phyloP scores from a whole-genome alignment of 2,329 filamentous ascomycete genomes.

The Cephalotrichum gorgonifer region DNA sequence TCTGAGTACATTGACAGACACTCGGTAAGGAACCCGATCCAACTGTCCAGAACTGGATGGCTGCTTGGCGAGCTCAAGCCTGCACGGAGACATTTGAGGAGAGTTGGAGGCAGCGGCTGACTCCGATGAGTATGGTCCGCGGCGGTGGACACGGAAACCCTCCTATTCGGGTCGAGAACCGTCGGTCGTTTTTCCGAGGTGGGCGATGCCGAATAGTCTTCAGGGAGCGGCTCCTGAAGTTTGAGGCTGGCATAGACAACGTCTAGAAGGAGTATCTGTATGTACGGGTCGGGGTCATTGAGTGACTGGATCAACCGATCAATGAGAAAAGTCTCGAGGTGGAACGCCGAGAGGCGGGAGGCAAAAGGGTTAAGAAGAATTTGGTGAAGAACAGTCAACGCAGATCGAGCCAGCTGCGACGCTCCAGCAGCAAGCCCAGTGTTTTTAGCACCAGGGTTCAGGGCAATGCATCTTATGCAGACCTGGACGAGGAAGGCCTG shows the following conservation, averaged over 20 bases:
- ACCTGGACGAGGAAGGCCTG: slow-evolving; percentile 59
- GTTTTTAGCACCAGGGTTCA: slow-evolving; percentile 23
- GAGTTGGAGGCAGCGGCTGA: slow-evolving; percentile 35
- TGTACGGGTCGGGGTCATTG: slow-evolving; percentile 50
- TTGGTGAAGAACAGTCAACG: slow-evolving; percentile 60
- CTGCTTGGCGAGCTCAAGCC: slow-evolving; percentile 69
- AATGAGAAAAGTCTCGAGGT: slow-evolving; percentile 62
- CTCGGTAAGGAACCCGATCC: slow-evolving; percentile 77
- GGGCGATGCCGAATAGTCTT: slow-evolving; percentile 31
- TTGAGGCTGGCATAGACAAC: slow-evolving; percentile 67
- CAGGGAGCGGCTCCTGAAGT: slow-evolving; percentile 37
- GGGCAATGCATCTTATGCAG: slow-evolving; percentile 52
- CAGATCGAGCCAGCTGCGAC: slow-evolving; percentile 59
- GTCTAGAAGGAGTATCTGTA: slow-evolving; percentile 70
- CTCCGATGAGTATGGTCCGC: slow-evolving; percentile 25
- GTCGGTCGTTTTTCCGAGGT: slow-evolving; percentile 34
- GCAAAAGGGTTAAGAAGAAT: slow-evolving; percentile 57
- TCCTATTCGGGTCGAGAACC: slow-evolving; percentile 22
- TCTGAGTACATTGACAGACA: slow-evolving; percentile 76
- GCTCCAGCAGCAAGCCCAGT: slow-evolving; percentile 30
- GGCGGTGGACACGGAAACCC: not conserved
- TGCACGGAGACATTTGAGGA: slow-evolving; percentile 77
- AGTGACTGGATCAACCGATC: slow-evolving; percentile 55
- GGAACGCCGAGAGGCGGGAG: slow-evolving; percentile 45
- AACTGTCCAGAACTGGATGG: slow-evolving; percentile 74